These are phyloP conservation scores for Chlamydomonas asymmetrica DNA, from an alignment of 139 green algal genomes.

Conservation along the genomic window DNA sequence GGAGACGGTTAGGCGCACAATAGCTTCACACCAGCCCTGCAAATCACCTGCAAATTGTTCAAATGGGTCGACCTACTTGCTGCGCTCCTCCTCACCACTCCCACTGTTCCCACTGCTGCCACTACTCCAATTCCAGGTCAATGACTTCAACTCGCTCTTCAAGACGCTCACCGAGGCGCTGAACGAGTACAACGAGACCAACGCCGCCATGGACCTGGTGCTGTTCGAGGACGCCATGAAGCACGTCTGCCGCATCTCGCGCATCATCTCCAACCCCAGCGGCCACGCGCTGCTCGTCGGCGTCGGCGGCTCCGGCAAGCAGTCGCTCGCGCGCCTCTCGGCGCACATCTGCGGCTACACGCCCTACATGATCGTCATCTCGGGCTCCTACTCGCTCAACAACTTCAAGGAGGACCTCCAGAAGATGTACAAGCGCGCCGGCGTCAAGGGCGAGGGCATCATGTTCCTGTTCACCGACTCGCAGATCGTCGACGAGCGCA, in stretches of 20 bases:
- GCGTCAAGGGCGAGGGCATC: conserved; percentile 84
- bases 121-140: no score
- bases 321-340: conserved; percentile 75
- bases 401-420: conserved; percentile 90
- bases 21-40: no score
- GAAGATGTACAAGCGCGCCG: conserved; percentile 86
- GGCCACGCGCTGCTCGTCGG: conserved; percentile 90
- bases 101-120: no score
- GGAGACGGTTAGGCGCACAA: no score
- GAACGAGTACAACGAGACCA: conserved; percentile 91
- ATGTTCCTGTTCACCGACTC: conserved; percentile 83
- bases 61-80: no score
- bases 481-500: conserved; percentile 84
- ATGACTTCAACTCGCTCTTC: conserved; percentile 64
- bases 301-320: conserved; percentile 87
- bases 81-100: no score
- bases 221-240: conserved; percentile 93
- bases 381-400: conserved; percentile 75
- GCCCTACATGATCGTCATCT: conserved; percentile 81
- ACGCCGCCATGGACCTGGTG: conserved; percentile 88
- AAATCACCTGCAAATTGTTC: no score
- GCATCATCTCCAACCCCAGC: conserved; percentile 80
- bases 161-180: conserved; percentile 80
- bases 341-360: conserved; percentile 82
- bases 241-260: conserved; percentile 85